Evolutionary conservation across 2,329 filamentous ascomycete genomes (phyloP), one percentile per base, ranked within the genome.

Genomic region (Colletotrichum magnum): DNA sequence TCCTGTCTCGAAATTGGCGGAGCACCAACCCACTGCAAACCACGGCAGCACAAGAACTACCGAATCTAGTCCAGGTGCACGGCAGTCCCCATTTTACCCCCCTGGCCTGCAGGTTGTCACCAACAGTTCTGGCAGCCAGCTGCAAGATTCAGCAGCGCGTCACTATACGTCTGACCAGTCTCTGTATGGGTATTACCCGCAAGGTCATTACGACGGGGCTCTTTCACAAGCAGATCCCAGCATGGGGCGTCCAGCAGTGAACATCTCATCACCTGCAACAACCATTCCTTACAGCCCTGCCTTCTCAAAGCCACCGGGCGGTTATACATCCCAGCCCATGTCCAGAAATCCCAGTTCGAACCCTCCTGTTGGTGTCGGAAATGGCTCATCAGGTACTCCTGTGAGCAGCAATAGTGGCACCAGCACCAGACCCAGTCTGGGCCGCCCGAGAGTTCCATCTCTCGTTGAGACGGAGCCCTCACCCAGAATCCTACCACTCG

Each of bases 291-390:
- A 73, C 70, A 74, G 76, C 48, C 68, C 74, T 41, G 71, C 72
- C 1, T 32, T 59, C 5, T 39, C 57, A n/a, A 74, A 75, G 0
- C 74, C 78, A 21, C 66, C 66, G 12, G 57, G 50, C n/a, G 84
- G 84, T 5, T 86, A 87, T 73, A 80, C 81, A 28, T 85, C 84
- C 7, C 82, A 86, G 69, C 85, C 86, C 5, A 86, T 87, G 83
- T 84, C 83, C 2, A 82, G 85, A 4, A 77, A 86, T 68, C 73
- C 80, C 0, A 85, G 85, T 50, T 77, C 69, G 65, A 61, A 75
- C 63, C 45, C 68, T 58, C 56, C 70, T 18, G 13, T 43, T 41
- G 21, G 13, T 10, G 50, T 64, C 15, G 43, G 24, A 50, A 64
- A 53, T 18, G 45, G 59, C 9, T 63, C 65, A 24, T 53, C 48